phyloP scores from a whole-genome alignment of 371 early-diverging fungal species.

The Mucor saturninus region DNA sequence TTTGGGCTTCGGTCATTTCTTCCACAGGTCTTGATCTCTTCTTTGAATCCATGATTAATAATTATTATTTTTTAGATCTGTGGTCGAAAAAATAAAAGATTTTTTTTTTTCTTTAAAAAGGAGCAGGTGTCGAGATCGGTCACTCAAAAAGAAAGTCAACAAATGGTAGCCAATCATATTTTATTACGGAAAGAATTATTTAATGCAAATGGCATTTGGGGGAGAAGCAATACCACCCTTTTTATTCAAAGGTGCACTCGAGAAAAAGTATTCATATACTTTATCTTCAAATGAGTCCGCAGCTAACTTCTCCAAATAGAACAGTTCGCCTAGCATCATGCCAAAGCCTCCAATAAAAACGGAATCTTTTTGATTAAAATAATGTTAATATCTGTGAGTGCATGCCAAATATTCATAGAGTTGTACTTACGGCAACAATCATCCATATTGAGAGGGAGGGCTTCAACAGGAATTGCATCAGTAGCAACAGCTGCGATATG shows the following conservation, averaged over 20 bases:
- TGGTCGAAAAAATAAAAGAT: conserved; percentile 10
- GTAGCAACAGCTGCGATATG: conserved; percentile 49
- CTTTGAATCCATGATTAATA: conserved; percentile 17
- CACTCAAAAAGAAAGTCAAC: conserved; percentile 1
- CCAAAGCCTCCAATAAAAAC: conserved; percentile 46
- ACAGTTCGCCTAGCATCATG: conserved; percentile 50
- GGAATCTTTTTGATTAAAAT: conserved; percentile 23
- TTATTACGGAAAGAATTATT: conserved; percentile 26
- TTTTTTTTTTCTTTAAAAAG: not conserved
- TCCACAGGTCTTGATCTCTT: conserved; percentile 28
- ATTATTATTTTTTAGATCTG: not conserved
- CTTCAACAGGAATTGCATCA: conserved; percentile 44
- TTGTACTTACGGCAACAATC: conserved; percentile 32
- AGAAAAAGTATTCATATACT: conserved; percentile 43
- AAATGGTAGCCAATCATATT: not conserved
- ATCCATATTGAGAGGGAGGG: conserved; percentile 31
- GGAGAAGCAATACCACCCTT: conserved; percentile 46
- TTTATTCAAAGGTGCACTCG: conserved; percentile 51
- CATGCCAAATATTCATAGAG: not conserved
- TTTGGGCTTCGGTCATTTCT: conserved; percentile 22
- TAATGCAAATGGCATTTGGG: conserved; percentile 51
- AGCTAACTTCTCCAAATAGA: conserved; percentile 44
- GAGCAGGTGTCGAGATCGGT: not conserved
- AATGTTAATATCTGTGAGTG: too few species aligned
- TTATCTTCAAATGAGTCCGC: conserved; percentile 44